A percentile compares a stretch with the other conserved stretches of the same genome.
Evolutionary conservation across 202 grass and related monocot species (phyloP).

Genomic region (Saccharum hybrid): DNA sequence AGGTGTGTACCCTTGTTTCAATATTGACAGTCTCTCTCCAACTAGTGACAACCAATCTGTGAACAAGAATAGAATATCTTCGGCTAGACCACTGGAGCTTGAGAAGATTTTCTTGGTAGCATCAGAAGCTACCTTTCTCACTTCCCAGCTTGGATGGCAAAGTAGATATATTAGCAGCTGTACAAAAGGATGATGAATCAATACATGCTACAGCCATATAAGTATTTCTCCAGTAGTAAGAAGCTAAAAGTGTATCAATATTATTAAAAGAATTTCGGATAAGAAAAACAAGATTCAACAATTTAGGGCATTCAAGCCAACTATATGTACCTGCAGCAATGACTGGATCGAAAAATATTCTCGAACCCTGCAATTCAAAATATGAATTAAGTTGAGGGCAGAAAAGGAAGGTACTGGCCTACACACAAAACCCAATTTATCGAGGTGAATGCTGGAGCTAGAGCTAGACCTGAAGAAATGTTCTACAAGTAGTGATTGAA

Average conservation of each 20-base stretch:
- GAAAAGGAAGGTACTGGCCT: conserved; percentile 10
- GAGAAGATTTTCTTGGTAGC: conserved; percentile 69
- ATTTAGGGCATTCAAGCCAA: conserved; percentile 8
- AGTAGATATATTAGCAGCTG: conserved; percentile 82
- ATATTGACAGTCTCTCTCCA: conserved; percentile 65
- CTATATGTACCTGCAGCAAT: conserved; percentile 75
- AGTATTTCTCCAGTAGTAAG: conserved; percentile 23
- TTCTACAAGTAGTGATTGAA: conserved; percentile 87
- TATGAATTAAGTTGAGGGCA: conserved; percentile 19
- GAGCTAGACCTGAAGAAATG: conserved; percentile 66
- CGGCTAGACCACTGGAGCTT: conserved; percentile 58
- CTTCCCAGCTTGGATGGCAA: conserved; percentile 92
- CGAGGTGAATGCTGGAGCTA: conserved; percentile 3
- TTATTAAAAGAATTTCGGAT: background rate
- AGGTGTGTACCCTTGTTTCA: conserved; percentile 71
- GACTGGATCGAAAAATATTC: conserved; percentile 75
- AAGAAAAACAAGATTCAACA: conserved; percentile 15
- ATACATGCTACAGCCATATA: conserved; percentile 4
- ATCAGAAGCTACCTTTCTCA: conserved; percentile 73
- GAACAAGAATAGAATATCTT: conserved; percentile 77
- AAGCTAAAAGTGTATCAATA: conserved; percentile 5
- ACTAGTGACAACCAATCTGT: conserved; percentile 76
- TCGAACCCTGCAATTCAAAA: conserved; percentile 66
- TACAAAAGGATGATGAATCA: conserved; percentile 36
- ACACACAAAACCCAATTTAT: conserved; percentile 38